Base-by-base conservation (phyloP, 2,329 filamentous ascomycete genomes). In the Geosmithia morbida region DNA sequence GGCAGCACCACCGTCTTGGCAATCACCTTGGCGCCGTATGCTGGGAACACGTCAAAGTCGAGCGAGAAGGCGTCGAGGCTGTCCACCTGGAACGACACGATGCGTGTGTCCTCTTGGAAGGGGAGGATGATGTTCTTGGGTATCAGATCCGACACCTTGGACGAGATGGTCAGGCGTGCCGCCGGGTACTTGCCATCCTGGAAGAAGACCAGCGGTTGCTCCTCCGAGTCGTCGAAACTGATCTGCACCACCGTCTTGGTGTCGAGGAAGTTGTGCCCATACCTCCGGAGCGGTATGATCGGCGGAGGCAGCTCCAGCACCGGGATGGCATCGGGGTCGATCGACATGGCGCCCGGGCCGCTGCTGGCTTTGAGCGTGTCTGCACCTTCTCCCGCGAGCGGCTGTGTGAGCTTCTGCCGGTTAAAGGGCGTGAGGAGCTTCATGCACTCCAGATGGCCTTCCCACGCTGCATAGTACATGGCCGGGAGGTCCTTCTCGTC, bases 381-480 rank as follows among this genome's bases (percentile, higher is more conserved):
- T 2, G 62, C 45, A 8, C n/a, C 17, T 22, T 18, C 17, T 17
- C 42, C 65, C 18, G 75, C 56, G 41, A 54, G 62, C 41, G 66
- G 60, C 49, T 71, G 70, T 40, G 67, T 58, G 29, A 61, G 60
- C 16, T 61, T 66, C 30, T 61, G 58, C 45, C 59, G 66, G 59
- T 74, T 74, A 55, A 70, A 71, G 1, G 81, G 78, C 4, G 81
- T 81, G 30, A 98, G 76, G 7, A 96, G 73, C 57, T 83, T 82
- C 85, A 98, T 95, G 66, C 92, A 97, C 57, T 90, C 84, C 48
- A 97, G 67, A 60, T 97, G 87, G 0, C 92, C 92, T 66, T 98
- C 92, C 92, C 92, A 98, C 0, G 88, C 90, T 14, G 92, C 92
- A 64, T 98, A 98, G 64, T 98, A 98, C 81, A 97, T 88, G 26